These are phyloP conservation scores for Leavenworthia alabamica DNA, from an alignment of 345 rosid genomes.

Conservation along the genomic window DNA sequence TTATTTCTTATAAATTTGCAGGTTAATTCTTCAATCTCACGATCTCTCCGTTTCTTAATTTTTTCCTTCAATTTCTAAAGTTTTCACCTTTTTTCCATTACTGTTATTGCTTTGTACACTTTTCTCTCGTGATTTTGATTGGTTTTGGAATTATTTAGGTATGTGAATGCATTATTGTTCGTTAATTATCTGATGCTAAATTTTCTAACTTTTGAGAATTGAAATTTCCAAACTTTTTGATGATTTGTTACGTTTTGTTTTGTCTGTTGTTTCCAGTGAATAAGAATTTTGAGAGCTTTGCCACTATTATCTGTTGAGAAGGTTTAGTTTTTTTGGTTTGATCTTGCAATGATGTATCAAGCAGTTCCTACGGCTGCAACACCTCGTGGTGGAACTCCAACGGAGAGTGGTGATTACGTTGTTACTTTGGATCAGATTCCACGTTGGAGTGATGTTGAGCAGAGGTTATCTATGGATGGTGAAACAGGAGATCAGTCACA, in stretches of 20 bases:
- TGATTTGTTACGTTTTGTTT: not conserved
- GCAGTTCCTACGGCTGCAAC: conserved; percentile 49
- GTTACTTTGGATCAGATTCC: conserved; percentile 89
- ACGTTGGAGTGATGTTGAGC: conserved; percentile 84
- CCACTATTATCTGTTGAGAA: not conserved
- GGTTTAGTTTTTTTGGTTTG: conserved; percentile 21
- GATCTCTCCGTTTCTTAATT: not conserved
- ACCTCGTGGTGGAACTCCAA: conserved; percentile 45
- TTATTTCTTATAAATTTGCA: not conserved
- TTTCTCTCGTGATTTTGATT: not conserved
- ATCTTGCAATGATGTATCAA: conserved; percentile 53
- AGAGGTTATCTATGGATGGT: conserved; percentile 41
- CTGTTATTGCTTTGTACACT: not conserved
- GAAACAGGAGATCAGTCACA: conserved; percentile 58
- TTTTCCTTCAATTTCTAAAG: not conserved
- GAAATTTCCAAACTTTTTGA: not conserved
- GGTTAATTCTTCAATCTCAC: conserved; percentile 7
- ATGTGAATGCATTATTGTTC: not conserved
- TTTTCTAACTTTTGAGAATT: conserved; percentile 12
- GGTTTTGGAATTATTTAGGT: conserved; percentile 3
- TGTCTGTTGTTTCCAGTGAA: conserved; percentile 8
- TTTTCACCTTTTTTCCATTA: not conserved
- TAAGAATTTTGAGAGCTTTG: not conserved
- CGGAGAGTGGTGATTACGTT: conserved; percentile 51
- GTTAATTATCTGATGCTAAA: not conserved